phyloP scores from a whole-genome alignment of 2,329 filamentous ascomycete species.

The Botrytis aclada region DNA sequence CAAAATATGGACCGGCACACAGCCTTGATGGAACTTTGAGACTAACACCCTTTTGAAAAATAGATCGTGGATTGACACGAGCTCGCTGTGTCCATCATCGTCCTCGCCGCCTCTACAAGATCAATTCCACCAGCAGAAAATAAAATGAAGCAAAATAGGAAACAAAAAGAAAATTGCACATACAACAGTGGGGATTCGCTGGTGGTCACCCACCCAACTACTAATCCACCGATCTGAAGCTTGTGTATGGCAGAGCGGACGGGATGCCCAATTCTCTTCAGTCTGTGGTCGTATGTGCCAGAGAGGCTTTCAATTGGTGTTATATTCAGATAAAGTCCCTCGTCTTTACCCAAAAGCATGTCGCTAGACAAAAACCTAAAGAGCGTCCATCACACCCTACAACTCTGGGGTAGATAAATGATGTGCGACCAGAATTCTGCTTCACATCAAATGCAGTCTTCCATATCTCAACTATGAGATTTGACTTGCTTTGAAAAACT shows the following conservation, averaged over 20 bases:
- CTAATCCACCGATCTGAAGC: slow-evolving; percentile 34
- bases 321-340: neutral
- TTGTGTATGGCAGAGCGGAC: slow-evolving; percentile 36
- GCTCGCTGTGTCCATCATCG: neutral
- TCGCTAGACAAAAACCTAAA: neutral
- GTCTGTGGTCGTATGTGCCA: slow-evolving; percentile 33
- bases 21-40: neutral
- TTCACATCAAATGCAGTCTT: neutral
- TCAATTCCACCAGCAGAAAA: neutral
- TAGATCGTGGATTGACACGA: neutral
- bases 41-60: neutral
- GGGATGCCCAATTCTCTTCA: slow-evolving; percentile 34
- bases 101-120: neutral
- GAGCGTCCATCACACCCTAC: neutral
- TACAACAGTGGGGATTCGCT: slow-evolving; percentile 25
- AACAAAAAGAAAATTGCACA: neutral
- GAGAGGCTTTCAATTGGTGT: neutral
- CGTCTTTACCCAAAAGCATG: neutral
- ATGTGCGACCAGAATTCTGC: neutral
- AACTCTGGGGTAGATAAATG: neutral
- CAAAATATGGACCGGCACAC: neutral
- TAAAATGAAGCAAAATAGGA: neutral
- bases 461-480: slow-evolving; percentile 9
- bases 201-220: slow-evolving; percentile 35
- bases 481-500: neutral